Conservation (phyloP, 371 early-diverging fungal species). For the Actinomortierella wolfii region DNA sequence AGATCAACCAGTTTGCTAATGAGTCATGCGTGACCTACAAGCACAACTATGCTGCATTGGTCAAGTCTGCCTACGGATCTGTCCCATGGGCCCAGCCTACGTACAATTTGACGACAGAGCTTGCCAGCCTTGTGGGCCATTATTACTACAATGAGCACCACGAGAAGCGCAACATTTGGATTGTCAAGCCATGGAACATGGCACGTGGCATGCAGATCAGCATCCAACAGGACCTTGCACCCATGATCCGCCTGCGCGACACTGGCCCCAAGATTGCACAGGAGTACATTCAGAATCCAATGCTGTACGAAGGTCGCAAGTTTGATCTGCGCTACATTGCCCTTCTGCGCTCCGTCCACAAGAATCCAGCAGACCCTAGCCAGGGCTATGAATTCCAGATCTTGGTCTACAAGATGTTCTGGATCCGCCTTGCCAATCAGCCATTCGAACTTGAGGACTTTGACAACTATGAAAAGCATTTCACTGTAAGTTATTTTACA, state of each 20-base stretch:
- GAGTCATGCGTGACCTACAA: constrained; percentile 59
- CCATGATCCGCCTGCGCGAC: constrained; percentile 57
- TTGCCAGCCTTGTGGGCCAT: constrained; percentile 57
- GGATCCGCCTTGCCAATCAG: constrained; percentile 66
- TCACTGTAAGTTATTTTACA: constrained; percentile 54
- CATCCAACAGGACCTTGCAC: constrained; percentile 49
- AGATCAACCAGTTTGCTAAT: constrained; percentile 57
- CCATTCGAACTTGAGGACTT: constrained; percentile 46
- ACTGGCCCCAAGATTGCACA: constrained; percentile 59
- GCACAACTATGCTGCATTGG: constrained; percentile 53
- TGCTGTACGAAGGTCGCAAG: constrained; percentile 63
- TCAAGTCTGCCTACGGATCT: constrained; percentile 56
- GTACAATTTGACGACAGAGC: constrained; percentile 53
- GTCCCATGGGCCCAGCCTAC: constrained; percentile 57
- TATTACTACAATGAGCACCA: constrained; percentile 49
- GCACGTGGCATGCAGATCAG: constrained; percentile 59
- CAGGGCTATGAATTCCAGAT: constrained; percentile 47
- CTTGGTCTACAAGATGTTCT: constrained; percentile 64
- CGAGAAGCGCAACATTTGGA: constrained; percentile 54
- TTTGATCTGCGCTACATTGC: constrained; percentile 65
- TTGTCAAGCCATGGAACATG: constrained; percentile 61
- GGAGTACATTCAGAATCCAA: constrained; percentile 57
- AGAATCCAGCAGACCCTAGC: constrained; percentile 35
- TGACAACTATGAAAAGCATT: constrained; percentile 62
- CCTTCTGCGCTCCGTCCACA: constrained; percentile 49